Conservation (phyloP, 2,329 filamentous ascomycete genomes). For the Raffaelea albimanens region DNA sequence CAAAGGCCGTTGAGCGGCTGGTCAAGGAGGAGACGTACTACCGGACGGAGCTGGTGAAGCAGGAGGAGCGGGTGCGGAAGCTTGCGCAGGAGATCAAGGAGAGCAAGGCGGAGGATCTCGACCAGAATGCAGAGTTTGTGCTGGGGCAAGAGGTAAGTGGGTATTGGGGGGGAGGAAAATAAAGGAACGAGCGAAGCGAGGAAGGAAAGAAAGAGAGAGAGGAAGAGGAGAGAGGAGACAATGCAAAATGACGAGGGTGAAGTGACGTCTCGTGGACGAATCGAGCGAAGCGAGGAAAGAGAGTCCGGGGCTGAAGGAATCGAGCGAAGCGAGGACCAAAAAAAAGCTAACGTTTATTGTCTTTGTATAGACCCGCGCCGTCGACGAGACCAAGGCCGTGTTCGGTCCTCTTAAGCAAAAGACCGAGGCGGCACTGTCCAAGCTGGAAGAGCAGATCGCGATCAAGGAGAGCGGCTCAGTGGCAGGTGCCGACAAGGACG, state of each 20-base stretch:
- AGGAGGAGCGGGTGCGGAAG: constrained; percentile 61
- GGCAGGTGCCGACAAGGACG: constrained; percentile 29
- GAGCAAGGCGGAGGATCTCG: constrained; percentile 37
- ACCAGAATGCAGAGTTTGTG: constrained; percentile 67
- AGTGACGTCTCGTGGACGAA: too few relatives aligned
- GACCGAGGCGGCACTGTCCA: constrained; percentile 61
- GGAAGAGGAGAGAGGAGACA: too few relatives aligned
- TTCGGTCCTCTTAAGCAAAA: constrained; percentile 63
- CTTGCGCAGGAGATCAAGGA: constrained; percentile 50
- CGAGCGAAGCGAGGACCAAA: too few relatives aligned
- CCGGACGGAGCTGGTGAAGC: constrained; percentile 71
- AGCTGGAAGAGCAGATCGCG: constrained; percentile 69
- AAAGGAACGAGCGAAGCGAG: too few relatives aligned
- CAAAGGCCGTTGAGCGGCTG: constrained; percentile 68
- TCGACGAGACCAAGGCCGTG: constrained; percentile 81
- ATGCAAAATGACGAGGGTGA: too few relatives aligned
- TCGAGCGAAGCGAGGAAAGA: too few relatives aligned
- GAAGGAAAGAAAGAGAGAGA: too few relatives aligned
- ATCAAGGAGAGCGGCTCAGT: constrained; percentile 38
- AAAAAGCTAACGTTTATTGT: too few relatives aligned
- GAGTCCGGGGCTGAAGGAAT: too few relatives aligned
- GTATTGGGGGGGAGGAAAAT: too few relatives aligned
- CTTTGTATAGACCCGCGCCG: constrained; percentile 56
- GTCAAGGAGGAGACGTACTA: constrained; percentile 90
- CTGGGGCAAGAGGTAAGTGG: constrained; percentile 80